phyloP scores from a whole-genome alignment of 2,329 filamentous ascomycete species.

The Talaromyces sp. region DNA sequence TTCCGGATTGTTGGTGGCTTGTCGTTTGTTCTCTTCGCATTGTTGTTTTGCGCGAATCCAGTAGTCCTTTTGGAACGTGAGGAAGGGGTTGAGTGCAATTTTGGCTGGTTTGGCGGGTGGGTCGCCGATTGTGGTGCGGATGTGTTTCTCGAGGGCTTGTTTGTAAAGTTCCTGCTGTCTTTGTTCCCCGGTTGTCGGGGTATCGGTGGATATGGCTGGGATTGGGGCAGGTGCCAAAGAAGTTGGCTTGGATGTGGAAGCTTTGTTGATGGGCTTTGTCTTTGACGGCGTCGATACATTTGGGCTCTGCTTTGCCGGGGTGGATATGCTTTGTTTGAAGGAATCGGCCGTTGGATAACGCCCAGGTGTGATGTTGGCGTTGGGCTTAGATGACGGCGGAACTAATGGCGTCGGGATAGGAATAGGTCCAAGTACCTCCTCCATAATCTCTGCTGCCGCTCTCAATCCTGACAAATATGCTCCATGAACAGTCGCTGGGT shows the following conservation, averaged over 20 bases:
- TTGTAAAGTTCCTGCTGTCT: constrained; percentile 50
- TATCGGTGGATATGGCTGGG: constrained; percentile 8
- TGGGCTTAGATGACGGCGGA: constrained; percentile 27
- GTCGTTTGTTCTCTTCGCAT: constrained; percentile 66
- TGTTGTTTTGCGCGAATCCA: constrained; percentile 62
- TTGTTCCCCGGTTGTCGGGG: background rate
- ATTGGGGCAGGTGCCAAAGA: constrained; percentile 2
- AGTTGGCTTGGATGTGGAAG: constrained; percentile 6
- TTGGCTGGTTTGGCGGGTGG: constrained; percentile 67
- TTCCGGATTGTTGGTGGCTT: constrained; percentile 61
- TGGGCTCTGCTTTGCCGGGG: background rate
- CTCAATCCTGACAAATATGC: constrained; percentile 91
- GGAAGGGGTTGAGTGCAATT: constrained; percentile 76
- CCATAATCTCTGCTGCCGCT: constrained; percentile 80
- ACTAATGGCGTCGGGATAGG: constrained; percentile 72
- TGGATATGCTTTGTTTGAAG: background rate
- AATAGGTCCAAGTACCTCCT: constrained; percentile 77
- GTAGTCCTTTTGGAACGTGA: constrained; percentile 78
- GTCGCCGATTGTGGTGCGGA: constrained; percentile 65
- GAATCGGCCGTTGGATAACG: background rate
- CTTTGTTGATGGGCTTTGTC: background rate
- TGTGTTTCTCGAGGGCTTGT: constrained; percentile 55
- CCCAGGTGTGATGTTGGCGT: background rate
- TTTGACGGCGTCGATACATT: background rate
- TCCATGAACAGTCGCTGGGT: constrained; percentile 94